Evolutionary conservation across 495 filamentous ascomycete species (phyloP).

Genomic region (Neurospora sp.): DNA sequence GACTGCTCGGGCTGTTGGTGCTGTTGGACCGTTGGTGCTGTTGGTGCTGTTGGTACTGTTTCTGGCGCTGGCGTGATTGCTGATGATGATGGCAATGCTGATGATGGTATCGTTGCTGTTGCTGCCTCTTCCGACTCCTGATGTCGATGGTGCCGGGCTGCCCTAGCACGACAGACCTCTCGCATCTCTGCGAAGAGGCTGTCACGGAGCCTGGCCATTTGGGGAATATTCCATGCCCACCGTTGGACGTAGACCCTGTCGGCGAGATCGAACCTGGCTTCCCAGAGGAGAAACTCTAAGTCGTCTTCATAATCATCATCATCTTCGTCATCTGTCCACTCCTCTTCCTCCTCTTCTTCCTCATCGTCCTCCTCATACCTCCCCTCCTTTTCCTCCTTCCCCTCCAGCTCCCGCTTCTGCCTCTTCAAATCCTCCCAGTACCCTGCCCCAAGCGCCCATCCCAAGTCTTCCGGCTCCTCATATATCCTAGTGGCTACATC

Average conservation of each 20-base stretch:
- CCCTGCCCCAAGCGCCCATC: too few relatives aligned
- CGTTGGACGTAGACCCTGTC: background rate
- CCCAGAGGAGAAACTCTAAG: background rate
- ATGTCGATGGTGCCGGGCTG: background rate
- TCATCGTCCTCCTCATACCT: too few relatives aligned
- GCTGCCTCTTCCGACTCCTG: background rate
- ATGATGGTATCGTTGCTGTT: background rate
- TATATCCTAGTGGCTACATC: too few relatives aligned
- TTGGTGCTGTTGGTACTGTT: background rate
- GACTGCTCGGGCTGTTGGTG: background rate
- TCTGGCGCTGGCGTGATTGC: background rate
- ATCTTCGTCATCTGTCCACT: background rate
- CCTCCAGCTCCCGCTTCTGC: too few relatives aligned
- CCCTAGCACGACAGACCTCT: background rate
- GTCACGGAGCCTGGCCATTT: background rate
- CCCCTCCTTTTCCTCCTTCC: too few relatives aligned
- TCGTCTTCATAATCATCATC: background rate
- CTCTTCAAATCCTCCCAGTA: too few relatives aligned
- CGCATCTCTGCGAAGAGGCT: background rate
- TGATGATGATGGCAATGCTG: background rate
- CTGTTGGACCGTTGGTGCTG: background rate
- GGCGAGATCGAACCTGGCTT: rapidly evolving
- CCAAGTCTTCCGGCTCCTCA: too few relatives aligned
- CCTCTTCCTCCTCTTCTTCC: too few relatives aligned
- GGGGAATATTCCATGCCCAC: background rate